phyloP scores from a whole-genome alignment of 306 rosid species.

The Sphenostylis stenocarpa region DNA sequence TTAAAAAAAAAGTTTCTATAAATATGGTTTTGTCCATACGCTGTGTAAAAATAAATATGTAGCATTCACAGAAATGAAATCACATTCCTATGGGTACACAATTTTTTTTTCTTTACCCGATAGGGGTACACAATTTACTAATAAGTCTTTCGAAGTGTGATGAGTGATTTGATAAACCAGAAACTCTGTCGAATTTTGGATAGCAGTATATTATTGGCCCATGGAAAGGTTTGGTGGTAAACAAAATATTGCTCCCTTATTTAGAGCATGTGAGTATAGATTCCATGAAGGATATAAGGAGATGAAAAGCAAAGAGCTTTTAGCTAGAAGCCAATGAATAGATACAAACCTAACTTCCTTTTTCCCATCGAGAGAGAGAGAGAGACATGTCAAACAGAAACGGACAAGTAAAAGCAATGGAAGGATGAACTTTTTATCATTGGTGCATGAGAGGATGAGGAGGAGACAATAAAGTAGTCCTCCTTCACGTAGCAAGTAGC shows the following conservation, averaged over 20 bases:
- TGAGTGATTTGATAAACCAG: no score
- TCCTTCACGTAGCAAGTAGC: slow-evolving; percentile 17
- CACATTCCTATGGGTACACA: no score
- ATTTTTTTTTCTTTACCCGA: no score
- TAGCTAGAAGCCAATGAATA: slow-evolving; percentile 48
- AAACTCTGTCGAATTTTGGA: no score
- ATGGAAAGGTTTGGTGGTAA: neutral
- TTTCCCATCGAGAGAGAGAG: slow-evolving; percentile 43
- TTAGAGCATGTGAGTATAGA: slow-evolving; percentile 55
- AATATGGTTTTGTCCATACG: no score
- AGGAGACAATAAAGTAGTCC: slow-evolving; percentile 41
- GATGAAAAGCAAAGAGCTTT: slow-evolving; percentile 42
- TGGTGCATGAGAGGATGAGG: slow-evolving; percentile 27
- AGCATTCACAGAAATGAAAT: no score
- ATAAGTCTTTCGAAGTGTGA: no score
- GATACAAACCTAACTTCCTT: slow-evolving; percentile 27
- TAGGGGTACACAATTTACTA: no score
- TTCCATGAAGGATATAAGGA: slow-evolving; percentile 40
- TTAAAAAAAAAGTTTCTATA: no score
- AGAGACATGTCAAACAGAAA: slow-evolving; percentile 55
- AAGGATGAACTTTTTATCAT: slow-evolving; percentile 35
- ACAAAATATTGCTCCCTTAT: slow-evolving; percentile 24
- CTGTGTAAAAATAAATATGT: no score
- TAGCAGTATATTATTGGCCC: no score
- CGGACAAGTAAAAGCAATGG: slow-evolving; percentile 46